phyloP scores from a whole-genome alignment of 2,329 filamentous ascomycete species.

The Leptographium lundbergii region DNA sequence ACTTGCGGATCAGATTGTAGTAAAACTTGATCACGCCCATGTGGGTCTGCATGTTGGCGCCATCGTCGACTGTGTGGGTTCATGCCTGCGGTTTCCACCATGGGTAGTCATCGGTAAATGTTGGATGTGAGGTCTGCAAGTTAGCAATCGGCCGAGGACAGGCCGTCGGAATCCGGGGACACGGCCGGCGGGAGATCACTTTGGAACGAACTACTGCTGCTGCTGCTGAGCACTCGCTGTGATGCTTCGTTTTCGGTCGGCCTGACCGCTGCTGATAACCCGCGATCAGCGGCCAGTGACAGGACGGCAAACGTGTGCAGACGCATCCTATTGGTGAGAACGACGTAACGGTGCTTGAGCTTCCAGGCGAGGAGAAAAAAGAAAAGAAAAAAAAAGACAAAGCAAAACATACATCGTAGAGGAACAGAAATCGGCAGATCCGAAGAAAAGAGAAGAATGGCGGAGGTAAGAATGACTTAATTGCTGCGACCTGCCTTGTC shows the following conservation, averaged over 20 bases:
- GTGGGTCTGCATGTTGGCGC: conserved; percentile 21
- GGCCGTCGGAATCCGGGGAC: neutral
- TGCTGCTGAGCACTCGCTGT: neutral
- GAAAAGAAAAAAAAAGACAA: neutral
- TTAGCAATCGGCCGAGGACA: neutral
- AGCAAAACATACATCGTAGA: no score
- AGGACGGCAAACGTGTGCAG: neutral
- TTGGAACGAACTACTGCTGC: neutral
- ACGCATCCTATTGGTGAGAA: neutral
- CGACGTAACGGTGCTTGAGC: no score
- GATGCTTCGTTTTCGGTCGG: neutral
- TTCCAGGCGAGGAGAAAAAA: neutral
- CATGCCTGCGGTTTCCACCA: conserved; percentile 18
- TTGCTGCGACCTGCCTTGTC: no score
- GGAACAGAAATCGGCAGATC: no score
- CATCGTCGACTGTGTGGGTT: conserved; percentile 28
- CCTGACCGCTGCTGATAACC: neutral
- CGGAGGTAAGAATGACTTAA: no score
- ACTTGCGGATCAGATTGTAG: conserved; percentile 26
- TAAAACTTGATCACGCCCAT: conserved; percentile 25
- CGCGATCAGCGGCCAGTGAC: neutral
- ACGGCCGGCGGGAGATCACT: neutral
- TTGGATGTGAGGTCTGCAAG: conserved; percentile 24
- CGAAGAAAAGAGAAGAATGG: no score
- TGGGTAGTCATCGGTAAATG: conserved; percentile 35